Evolutionary conservation across 2,329 filamentous ascomycete genomes (phyloP).

Genomic region (Stenocarpella maydis): DNA sequence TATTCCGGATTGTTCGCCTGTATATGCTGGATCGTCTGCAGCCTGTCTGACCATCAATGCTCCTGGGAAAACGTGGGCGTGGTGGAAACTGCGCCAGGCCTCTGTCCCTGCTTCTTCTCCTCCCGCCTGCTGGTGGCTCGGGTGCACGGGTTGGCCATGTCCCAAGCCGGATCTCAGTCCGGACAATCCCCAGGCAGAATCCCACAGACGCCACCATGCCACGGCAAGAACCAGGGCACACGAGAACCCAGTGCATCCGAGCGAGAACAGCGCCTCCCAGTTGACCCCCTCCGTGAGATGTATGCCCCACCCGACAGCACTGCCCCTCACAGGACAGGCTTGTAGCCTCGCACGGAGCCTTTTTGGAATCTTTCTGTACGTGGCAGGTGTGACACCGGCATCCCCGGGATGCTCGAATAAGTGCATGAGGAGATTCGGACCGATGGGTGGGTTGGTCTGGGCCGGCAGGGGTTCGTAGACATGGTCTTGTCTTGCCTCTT

Average conservation of each 20-base stretch:
- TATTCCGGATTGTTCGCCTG: too few species aligned
- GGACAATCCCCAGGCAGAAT: constrained; percentile 36
- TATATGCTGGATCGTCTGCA: too few species aligned
- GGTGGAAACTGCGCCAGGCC: too few species aligned
- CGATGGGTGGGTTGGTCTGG: constrained; percentile 40
- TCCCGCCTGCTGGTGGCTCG: too few species aligned
- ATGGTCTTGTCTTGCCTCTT: constrained; percentile 35
- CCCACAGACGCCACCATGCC: constrained; percentile 38
- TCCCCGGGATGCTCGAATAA: constrained; percentile 42
- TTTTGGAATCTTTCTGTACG: constrained; percentile 40
- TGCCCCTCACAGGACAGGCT: constrained; percentile 38
- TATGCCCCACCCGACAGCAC: constrained; percentile 41
- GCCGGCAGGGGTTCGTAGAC: constrained; percentile 40
- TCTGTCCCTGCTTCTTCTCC: too few species aligned
- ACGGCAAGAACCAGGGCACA: constrained; percentile 37
- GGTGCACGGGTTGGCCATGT: neutral
- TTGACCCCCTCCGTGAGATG: constrained; percentile 41
- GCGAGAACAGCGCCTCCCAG: constrained; percentile 36
- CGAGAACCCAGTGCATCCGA: constrained; percentile 36
- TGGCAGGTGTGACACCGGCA: constrained; percentile 36
- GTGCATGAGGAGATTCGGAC: constrained; percentile 40
- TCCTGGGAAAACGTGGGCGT: too few species aligned
- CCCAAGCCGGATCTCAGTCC: neutral
- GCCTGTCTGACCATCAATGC: too few species aligned
- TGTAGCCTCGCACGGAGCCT: constrained; percentile 40